phyloP scores from a whole-genome alignment of 805 yeast genomes.

The Lipomyces anomalus region DNA sequence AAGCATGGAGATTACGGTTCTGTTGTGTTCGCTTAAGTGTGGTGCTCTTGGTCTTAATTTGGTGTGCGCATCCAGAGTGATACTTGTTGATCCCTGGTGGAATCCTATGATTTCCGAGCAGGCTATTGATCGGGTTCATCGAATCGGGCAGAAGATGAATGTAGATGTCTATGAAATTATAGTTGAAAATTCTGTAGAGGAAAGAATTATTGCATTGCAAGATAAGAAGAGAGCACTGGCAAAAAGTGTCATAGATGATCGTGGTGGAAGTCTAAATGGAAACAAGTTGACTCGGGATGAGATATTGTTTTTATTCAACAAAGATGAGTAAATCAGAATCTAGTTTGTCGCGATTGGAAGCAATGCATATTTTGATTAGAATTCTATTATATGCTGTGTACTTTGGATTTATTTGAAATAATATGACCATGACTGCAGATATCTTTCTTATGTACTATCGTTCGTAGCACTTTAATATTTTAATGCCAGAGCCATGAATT shows the following conservation, averaged over 20 bases:
- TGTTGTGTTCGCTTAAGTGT: constrained; percentile 45
- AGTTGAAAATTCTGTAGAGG: constrained; percentile 39
- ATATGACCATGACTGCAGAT: too few species aligned
- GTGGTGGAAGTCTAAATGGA: constrained; percentile 19
- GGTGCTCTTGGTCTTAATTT: constrained; percentile 45
- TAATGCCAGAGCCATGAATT: too few species aligned
- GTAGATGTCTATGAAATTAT: constrained; percentile 44
- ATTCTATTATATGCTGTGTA: too few species aligned
- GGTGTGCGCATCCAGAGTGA: constrained; percentile 40
- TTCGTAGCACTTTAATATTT: too few species aligned
- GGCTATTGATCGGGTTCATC: constrained; percentile 48
- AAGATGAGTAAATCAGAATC: too few species aligned
- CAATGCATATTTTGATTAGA: too few species aligned
- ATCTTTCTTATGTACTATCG: too few species aligned
- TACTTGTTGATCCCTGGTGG: constrained; percentile 47
- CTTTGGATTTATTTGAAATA: too few species aligned
- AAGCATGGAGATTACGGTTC: constrained; percentile 46
- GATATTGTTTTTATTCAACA: constrained; percentile 26
- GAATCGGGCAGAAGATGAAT: constrained; percentile 42
- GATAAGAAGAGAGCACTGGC: constrained; percentile 71
- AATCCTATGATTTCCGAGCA: constrained; percentile 48
- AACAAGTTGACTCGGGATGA: constrained; percentile 28
- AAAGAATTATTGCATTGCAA: constrained; percentile 74
- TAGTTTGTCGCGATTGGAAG: too few species aligned
- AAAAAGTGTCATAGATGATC: constrained; percentile 75